Evolutionary conservation across 116 monocot species (phyloP).

Genomic region (Phalaenopsis hybrid): DNA sequence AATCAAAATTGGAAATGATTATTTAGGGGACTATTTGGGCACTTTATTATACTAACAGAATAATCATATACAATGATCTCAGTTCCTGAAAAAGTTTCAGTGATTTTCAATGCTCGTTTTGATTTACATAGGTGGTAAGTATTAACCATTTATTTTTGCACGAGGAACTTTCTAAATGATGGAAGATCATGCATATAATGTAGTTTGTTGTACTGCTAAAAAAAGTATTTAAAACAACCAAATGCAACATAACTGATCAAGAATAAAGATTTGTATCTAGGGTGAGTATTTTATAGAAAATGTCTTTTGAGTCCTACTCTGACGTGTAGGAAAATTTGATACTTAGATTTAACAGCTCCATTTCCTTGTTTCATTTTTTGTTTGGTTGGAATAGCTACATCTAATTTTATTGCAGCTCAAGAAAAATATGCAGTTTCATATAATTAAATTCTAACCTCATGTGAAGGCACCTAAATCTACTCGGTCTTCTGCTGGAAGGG

Average conservation of each 20-base stretch:
- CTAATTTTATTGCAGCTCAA: background rate
- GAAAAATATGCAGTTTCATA: background rate
- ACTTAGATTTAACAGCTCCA: background rate
- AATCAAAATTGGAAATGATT: too few relatives aligned
- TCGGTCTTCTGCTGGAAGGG: constrained; percentile 39
- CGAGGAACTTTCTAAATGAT: background rate
- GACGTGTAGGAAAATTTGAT: background rate
- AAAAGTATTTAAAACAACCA: background rate
- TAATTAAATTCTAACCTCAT: background rate
- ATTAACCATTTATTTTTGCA: too few relatives aligned
- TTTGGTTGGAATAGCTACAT: background rate
- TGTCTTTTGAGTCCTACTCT: background rate
- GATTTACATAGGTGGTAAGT: too few relatives aligned
- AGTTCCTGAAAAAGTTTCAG: too few relatives aligned
- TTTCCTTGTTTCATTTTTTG: background rate
- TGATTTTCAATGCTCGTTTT: too few relatives aligned
- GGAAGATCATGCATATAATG: background rate
- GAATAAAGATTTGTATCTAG: background rate
- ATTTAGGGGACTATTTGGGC: too few relatives aligned
- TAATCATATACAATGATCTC: too few relatives aligned
- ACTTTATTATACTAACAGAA: too few relatives aligned
- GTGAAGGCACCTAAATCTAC: constrained; percentile 78
- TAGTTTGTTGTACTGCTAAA: background rate
- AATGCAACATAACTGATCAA: background rate
- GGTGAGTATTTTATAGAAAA: background rate